phyloP scores from a whole-genome alignment of 805 yeast species.

The Wickerhamiella musiphila region DNA sequence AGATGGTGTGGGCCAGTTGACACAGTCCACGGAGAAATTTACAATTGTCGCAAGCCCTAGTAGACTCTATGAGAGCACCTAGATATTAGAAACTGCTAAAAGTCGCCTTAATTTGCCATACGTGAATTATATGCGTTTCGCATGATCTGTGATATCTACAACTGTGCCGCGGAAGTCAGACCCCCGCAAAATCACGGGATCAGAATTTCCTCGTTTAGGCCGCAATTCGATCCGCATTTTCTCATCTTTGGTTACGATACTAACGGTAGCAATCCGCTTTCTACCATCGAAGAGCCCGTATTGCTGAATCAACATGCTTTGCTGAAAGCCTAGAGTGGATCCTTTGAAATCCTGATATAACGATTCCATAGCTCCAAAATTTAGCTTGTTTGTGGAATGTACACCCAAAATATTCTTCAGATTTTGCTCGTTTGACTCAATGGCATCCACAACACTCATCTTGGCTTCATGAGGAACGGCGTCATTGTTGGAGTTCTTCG shows the following conservation, averaged over 20 bases:
- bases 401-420: constrained; percentile 2
- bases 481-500: constrained; percentile 3
- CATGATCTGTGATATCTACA: too few relatives aligned
- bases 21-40: too few relatives aligned
- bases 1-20: too few relatives aligned
- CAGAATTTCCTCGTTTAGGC: neutral
- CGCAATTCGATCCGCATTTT: constrained; percentile 12
- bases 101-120: too few relatives aligned
- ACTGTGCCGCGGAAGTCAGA: too few relatives aligned
- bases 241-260: constrained; percentile 5
- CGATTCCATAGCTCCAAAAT: constrained; percentile 11
- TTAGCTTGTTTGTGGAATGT: constrained; percentile 2
- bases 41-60: too few relatives aligned
- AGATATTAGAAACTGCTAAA: too few relatives aligned
- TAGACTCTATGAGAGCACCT: too few relatives aligned
- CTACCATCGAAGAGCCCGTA: constrained; percentile 10
- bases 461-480: constrained; percentile 8
- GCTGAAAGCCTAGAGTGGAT: constrained; percentile 11
- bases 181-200: too few relatives aligned
- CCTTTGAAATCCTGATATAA: constrained; percentile 14
- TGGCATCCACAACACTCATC: constrained; percentile 9
- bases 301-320: constrained; percentile 10
- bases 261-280: constrained; percentile 9
- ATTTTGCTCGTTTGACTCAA: constrained; percentile 9
- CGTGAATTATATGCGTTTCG: too few relatives aligned